phyloP scores from a whole-genome alignment of 106 monocot species.

The Dendrobium officinale region DNA sequence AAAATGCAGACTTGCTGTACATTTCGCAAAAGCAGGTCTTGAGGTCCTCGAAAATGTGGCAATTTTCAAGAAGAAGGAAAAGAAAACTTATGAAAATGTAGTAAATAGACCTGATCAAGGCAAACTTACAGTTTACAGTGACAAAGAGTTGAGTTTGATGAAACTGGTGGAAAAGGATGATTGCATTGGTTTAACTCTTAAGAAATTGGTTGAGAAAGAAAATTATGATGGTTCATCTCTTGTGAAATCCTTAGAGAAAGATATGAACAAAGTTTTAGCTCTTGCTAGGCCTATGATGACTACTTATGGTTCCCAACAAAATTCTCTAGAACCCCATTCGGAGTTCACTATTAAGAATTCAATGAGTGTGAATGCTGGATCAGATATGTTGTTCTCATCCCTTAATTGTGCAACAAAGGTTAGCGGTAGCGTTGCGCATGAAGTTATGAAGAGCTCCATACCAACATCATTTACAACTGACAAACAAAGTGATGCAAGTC shows the following conservation, averaged over 20 bases:
- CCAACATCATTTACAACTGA: neutral
- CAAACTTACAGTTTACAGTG: neutral
- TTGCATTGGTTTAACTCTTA: neutral
- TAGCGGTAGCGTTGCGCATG: neutral
- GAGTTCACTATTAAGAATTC: neutral
- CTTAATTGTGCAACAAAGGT: neutral
- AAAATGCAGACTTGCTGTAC: slow-evolving; percentile 54
- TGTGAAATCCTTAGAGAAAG: neutral
- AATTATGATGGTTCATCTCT: neutral
- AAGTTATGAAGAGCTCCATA: slow-evolving; percentile 6
- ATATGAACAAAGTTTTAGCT: neutral
- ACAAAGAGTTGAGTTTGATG: neutral
- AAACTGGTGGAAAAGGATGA: slow-evolving; percentile 12
- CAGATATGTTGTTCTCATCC: neutral
- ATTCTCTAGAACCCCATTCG: neutral
- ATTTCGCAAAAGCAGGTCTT: slow-evolving; percentile 78
- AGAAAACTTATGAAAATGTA: slow-evolving; percentile 8
- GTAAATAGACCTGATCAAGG: slow-evolving; percentile 6
- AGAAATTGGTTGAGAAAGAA: neutral
- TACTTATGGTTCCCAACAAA: neutral
- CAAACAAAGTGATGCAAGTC: slow-evolving; percentile 4
- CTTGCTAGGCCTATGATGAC: neutral
- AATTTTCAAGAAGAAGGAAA: slow-evolving; percentile 42
- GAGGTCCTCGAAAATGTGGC: slow-evolving; percentile 46
- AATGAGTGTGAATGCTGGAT: neutral